phyloP scores from a whole-genome alignment of 2,329 filamentous ascomycete genomes.

The Fusarium chaquense region DNA sequence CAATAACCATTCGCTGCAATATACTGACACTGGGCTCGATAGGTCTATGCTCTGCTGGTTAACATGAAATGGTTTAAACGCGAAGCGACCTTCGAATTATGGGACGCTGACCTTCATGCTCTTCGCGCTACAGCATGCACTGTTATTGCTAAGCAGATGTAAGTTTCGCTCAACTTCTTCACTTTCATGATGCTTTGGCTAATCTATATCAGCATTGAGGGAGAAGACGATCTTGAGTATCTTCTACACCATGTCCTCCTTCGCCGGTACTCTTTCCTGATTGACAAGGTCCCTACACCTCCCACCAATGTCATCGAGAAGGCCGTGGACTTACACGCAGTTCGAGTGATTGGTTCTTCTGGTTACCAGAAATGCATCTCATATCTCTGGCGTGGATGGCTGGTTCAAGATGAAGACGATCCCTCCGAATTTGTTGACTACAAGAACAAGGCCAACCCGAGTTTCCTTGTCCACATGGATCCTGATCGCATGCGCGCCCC shows the following conservation, averaged over 20 bases:
- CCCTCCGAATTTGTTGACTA: slow-evolving; percentile 92
- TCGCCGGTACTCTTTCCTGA: slow-evolving; percentile 86
- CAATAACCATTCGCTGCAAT: background rate
- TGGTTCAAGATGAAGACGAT: slow-evolving; percentile 95
- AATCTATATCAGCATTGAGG: slow-evolving; percentile 76
- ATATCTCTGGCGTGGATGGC: slow-evolving; percentile 94
- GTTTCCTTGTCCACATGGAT: slow-evolving; percentile 85
- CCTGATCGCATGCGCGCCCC: slow-evolving; percentile 95
- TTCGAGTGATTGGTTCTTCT: slow-evolving; percentile 88
- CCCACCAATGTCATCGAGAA: slow-evolving; percentile 93
- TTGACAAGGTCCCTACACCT: slow-evolving; percentile 76
- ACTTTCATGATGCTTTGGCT: background rate
- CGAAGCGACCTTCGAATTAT: slow-evolving; percentile 84
- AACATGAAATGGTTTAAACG: slow-evolving; percentile 79
- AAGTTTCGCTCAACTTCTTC: slow-evolving; percentile 39
- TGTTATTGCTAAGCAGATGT: slow-evolving; percentile 86
- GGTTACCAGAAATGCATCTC: slow-evolving; percentile 96
- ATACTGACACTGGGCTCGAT: slow-evolving; percentile 1
- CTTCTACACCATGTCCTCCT: slow-evolving; percentile 85
- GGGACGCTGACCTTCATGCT: slow-evolving; percentile 88
- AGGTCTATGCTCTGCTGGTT: slow-evolving; percentile 82
- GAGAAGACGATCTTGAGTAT: slow-evolving; percentile 81
- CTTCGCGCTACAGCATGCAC: slow-evolving; percentile 87
- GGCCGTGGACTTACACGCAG: slow-evolving; percentile 90
- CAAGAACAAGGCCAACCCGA: slow-evolving; percentile 80